Percentiles rank a stretch among this genome's conserved stretches.
These are phyloP conservation scores for Postia placenta DNA, from an alignment of 768 basidiomycete species.

Conservation along the genomic window DNA sequence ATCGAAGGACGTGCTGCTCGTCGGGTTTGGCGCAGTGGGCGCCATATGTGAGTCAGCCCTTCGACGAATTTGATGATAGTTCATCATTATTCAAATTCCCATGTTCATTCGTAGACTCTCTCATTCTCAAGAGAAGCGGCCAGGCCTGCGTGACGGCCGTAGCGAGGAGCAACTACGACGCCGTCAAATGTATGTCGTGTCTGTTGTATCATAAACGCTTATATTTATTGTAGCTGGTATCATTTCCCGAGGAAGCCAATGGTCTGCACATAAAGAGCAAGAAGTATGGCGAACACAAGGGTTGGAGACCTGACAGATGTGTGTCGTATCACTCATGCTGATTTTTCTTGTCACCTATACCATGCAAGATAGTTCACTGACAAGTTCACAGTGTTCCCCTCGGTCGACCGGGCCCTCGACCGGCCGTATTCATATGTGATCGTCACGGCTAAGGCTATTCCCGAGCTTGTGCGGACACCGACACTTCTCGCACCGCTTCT, in stretches of 20 bases:
- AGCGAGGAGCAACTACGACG: slow-evolving; percentile 63
- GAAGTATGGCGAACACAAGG: slow-evolving; percentile 51
- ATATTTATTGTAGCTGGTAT: too few species aligned
- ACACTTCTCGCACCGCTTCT: slow-evolving; percentile 52
- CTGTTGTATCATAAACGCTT: too few species aligned
- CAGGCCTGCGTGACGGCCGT: slow-evolving; percentile 64
- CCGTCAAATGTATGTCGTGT: slow-evolving; percentile 36
- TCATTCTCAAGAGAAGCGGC: slow-evolving; percentile 50
- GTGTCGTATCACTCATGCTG: too few species aligned
- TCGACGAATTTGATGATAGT: neutral
- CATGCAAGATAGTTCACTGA: neutral
- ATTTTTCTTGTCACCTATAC: slow-evolving; percentile 1
- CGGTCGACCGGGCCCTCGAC: slow-evolving; percentile 56
- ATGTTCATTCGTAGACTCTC: slow-evolving; percentile 36
- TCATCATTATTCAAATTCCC: neutral
- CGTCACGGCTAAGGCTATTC: slow-evolving; percentile 64
- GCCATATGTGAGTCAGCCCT: slow-evolving; percentile 44
- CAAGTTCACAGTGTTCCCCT: slow-evolving; percentile 43
- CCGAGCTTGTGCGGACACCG: slow-evolving; percentile 56
- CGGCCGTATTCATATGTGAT: slow-evolving; percentile 58
- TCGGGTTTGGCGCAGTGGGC: slow-evolving; percentile 65
- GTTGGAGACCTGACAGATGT: slow-evolving; percentile 65
- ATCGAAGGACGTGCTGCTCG: slow-evolving; percentile 46
- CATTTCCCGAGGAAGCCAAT: slow-evolving; percentile 27
- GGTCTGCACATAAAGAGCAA: slow-evolving; percentile 52